Evolutionary conservation across 176 grass and related monocot species (phyloP).

Genomic region (Canna indica): DNA sequence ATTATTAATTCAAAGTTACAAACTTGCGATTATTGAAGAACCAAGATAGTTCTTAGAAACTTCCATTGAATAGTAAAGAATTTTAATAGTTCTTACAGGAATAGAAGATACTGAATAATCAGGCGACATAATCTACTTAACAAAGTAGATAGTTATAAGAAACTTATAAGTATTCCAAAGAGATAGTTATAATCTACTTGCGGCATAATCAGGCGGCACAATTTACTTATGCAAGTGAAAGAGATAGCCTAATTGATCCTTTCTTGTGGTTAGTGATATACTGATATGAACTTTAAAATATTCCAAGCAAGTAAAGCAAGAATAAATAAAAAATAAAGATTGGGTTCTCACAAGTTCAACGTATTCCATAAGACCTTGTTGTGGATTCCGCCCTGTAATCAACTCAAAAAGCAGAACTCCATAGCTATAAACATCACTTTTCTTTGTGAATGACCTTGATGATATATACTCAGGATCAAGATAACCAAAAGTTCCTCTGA

Average conservation of each 20-base stretch:
- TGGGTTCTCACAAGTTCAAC: conserved; percentile 74
- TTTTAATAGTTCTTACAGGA: too few relatives aligned
- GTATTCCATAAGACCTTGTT: conserved; percentile 98
- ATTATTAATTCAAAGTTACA: not conserved
- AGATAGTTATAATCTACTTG: too few relatives aligned
- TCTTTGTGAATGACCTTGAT: conserved; percentile 85
- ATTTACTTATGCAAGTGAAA: too few relatives aligned
- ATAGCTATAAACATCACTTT: conserved; percentile 94
- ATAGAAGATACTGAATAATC: too few relatives aligned
- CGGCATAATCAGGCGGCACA: too few relatives aligned
- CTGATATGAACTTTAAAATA: too few relatives aligned
- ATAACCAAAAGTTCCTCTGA: conserved; percentile 82
- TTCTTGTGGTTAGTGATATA: not conserved
- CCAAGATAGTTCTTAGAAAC: too few relatives aligned
- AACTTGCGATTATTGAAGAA: not conserved
- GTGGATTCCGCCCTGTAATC: conserved; percentile 75
- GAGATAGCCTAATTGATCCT: not conserved
- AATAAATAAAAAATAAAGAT: not conserved
- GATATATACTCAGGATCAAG: conserved; percentile 92
- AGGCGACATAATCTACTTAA: too few relatives aligned
- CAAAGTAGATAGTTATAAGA: too few relatives aligned
- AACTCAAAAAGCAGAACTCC: conserved; percentile 87
- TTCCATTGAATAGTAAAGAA: too few relatives aligned
- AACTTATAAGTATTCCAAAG: too few relatives aligned
- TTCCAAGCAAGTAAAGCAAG: not conserved